Evolutionary conservation across 257 asterid genomes (phyloP).

Genomic region (Plantago ovata): DNA sequence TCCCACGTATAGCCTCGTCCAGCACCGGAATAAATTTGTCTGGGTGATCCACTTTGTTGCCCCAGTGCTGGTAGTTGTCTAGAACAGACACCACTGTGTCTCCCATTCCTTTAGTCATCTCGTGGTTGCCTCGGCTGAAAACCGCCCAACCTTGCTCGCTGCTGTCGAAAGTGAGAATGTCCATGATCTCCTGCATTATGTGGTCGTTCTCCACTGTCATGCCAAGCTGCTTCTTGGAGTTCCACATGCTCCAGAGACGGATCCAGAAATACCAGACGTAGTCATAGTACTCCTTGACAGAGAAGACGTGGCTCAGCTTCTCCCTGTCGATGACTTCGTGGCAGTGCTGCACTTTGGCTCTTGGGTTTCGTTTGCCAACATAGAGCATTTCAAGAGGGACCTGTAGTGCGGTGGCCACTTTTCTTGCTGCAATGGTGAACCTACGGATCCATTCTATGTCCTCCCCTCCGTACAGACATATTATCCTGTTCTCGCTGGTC

Average conservation of each 20-base stretch:
- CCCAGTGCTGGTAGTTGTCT: conserved; percentile 40
- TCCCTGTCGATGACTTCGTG: conserved; percentile 47
- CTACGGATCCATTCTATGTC: conserved; percentile 75
- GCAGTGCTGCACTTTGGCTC: conserved; percentile 60
- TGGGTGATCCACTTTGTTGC: conserved; percentile 33
- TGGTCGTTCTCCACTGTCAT: conserved; percentile 49
- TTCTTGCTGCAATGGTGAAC: conserved; percentile 45
- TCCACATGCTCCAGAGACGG: too few relatives aligned
- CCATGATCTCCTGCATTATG: conserved; percentile 61
- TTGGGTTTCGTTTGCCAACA: conserved; percentile 72
- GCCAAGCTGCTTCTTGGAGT: conserved; percentile 71
- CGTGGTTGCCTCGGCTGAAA: conserved; percentile 46
- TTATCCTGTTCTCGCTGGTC: conserved; percentile 49
- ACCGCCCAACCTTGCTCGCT: conserved; percentile 88
- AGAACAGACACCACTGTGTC: conserved; percentile 42
- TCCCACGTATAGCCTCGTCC: conserved; percentile 27
- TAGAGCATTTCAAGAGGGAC: conserved; percentile 72
- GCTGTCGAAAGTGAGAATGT: conserved; percentile 65
- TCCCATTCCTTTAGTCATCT: conserved; percentile 51
- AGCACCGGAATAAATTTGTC: conserved; percentile 49
- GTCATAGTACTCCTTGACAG: conserved; percentile 39
- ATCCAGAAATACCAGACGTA: conserved; percentile 76
- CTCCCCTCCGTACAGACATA: conserved; percentile 89
- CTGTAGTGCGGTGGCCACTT: conserved; percentile 35
- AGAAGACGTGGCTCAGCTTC: conserved; percentile 53